Evolutionary conservation across 2,329 filamentous ascomycete species (phyloP), one percentile per base, ranked within the genome.

Genomic region (Cucurbitaria berberidis): DNA sequence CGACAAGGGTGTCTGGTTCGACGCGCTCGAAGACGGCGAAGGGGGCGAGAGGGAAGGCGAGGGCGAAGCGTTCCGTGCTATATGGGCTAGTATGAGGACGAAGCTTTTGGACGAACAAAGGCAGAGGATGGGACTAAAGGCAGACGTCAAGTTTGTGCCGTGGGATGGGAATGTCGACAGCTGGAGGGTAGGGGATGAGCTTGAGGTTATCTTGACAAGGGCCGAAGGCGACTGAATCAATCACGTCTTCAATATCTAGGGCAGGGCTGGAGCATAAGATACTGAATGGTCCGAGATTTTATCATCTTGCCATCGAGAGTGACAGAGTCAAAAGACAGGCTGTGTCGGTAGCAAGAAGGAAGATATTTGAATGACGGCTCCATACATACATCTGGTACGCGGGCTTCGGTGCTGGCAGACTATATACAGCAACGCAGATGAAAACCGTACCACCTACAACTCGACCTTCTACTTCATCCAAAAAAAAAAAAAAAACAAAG

Each of bases 101-200:
- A 55, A 46, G 30, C 45, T 51, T n/a, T 41, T 54, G 8, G 45
- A 43, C 7, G 50, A 62, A 18, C 49, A 54, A 9, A n/a, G 45
- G 9, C 53, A 49, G 26, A 47, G 58, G 29, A 45, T 62, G 53
- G 59, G 52, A 0, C 39, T 72, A 32, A 22, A 47, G 5, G 62
- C 63, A 1, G 27, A 57, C 1, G 52, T 72, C 6, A 57, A 35
- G 22, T 60, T 69, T 40, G 59, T 72, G 5, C 60, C 62, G 52
- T 73, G 70, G 69, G 67, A 71, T 41, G 68, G 67, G 0, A 64
- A 71, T 51, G 59, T 72, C 54, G 66, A 70, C 45, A 59, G 57
- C 22, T 62, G 60, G 35, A 46, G 65, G 13, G 64, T 74, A 4
- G 72, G 72, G 1, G 71, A 74, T 50, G 71, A 72, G 56, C 50